Base-by-base conservation (phyloP, 208 protist species). In the Acanthamoeba quina region DNA sequence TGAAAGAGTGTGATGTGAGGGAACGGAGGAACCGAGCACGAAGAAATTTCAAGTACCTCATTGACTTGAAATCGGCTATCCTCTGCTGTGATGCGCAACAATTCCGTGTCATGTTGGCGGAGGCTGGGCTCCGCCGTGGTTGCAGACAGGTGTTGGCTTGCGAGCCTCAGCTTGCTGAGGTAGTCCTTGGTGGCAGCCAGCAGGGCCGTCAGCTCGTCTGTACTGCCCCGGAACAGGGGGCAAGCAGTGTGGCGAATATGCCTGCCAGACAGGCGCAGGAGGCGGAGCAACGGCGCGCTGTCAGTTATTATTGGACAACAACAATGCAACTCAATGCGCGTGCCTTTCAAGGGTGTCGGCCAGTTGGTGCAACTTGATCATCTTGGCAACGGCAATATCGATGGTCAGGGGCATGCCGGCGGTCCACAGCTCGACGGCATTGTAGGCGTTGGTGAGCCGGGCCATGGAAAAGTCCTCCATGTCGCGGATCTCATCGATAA, bases 61-160 rank as follows among this genome's bases (percentile, higher is more conserved):
- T 82, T 82, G 74, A 82, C 56, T 7, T 82, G 37, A 31, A 82
- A 82, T 3, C 74, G 74, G 41, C 56, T 82, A 13, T 41, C 74
- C 7, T 82, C n/a, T n/a, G n/a, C 74, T 7, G 74, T 82, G 37
- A 82, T 41, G 5, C 24, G 19, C 2, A 82, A 41, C 74, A 82
- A 41, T 21, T 82, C 74, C 4, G 74, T 82, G 11, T 82, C 74
- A 2, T 31, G 74, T 24, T 82, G 37, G 9, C 74, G 74, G 37
- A 82, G 37, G 41, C 74, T 82, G 74, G 74, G 74, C 47, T 56
- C 74, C 19, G 52, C 74, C 15, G 74, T 82, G 19, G 74, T 82
- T 5, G 74, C 74, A 3, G 74, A 82, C 10, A 82, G 74, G 74
- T 82, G 74, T 41, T 82, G 37, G 74, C 74, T 56, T 13, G 56